A percentile compares a stretch with the other conserved stretches of the same genome.
These are phyloP conservation scores for Thalassiosira allenii DNA, from an alignment of 352 stramenopile species.

Conservation along the genomic window DNA sequence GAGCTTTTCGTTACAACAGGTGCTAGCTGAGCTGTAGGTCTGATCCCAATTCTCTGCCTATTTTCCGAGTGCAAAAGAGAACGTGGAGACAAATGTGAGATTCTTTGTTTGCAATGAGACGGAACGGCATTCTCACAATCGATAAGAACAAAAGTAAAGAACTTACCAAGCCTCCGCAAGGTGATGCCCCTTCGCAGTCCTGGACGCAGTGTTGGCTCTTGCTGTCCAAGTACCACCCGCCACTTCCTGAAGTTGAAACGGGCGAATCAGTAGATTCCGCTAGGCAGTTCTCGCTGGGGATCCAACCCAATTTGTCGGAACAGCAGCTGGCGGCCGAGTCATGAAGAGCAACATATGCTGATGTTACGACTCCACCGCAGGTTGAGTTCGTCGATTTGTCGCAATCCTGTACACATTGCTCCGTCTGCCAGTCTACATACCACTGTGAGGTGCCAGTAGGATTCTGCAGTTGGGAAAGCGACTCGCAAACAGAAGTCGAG, in stretches of 20 bases:
- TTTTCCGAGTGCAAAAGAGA: no score
- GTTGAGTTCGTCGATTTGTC: background rate
- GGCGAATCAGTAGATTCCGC: constrained; percentile 11
- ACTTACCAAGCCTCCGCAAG: constrained; percentile 5
- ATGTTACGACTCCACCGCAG: constrained; percentile 18
- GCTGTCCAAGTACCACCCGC: constrained; percentile 13
- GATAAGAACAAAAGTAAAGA: no score
- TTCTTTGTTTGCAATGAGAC: no score
- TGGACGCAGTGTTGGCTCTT: constrained; percentile 1
- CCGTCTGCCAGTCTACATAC: constrained; percentile 6
- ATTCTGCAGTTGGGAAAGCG: background rate
- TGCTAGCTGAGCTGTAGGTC: background rate
- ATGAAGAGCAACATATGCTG: constrained; percentile 4
- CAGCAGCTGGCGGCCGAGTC: constrained; percentile 16
- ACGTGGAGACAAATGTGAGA: no score
- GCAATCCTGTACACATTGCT: constrained; percentile 21
- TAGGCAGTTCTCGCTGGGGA: constrained; percentile 4
- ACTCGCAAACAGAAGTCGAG: constrained; percentile 9
- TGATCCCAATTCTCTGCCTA: constrained; percentile 16
- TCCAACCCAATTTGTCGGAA: constrained; percentile 13
- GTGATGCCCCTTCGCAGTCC: background rate
- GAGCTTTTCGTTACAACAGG: constrained; percentile 4
- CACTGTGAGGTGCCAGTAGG: background rate
- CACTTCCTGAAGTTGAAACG: constrained; percentile 1
- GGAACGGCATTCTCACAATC: no score